A percentile compares a stretch with the other conserved stretches of the same genome.
Evolutionary conservation across 208 protist species (phyloP).

Genomic region (Leishmania turanica): DNA sequence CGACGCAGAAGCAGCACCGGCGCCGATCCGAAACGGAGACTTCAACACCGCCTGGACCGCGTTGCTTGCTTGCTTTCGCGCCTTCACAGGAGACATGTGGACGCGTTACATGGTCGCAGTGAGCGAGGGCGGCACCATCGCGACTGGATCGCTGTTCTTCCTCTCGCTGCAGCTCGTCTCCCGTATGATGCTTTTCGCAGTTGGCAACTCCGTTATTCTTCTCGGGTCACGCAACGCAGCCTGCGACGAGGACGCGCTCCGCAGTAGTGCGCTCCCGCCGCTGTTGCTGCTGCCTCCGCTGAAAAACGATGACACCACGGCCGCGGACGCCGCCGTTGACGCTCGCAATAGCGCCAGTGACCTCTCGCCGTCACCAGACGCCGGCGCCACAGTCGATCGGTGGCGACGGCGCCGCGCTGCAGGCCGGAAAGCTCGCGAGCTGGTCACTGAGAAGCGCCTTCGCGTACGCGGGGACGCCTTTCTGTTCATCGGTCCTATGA

Average conservation of each 20-base stretch:
- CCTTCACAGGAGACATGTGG: slow-evolving; percentile 57
- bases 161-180: slow-evolving; percentile 23
- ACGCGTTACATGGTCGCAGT: slow-evolving; percentile 33
- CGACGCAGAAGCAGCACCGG: background rate
- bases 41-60: slow-evolving; percentile 63
- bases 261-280: slow-evolving; percentile 13
- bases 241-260: slow-evolving; percentile 12
- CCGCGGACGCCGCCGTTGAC: background rate
- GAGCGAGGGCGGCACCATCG: slow-evolving; percentile 22
- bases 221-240: slow-evolving; percentile 20
- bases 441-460: background rate
- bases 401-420: slow-evolving; percentile 4
- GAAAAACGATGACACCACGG: background rate
- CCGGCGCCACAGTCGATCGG: background rate
- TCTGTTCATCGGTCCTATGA: slow-evolving; percentile 25
- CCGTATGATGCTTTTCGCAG: slow-evolving; percentile 20
- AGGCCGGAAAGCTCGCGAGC: background rate
- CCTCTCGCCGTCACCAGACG: background rate
- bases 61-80: slow-evolving; percentile 43
- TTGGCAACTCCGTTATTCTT: slow-evolving; percentile 30
- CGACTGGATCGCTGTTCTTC: slow-evolving; percentile 50
- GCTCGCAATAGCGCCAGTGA: background rate
- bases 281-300: slow-evolving; percentile 26
- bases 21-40: slow-evolving; percentile 26
- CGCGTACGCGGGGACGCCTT: slow-evolving; percentile 13